Evolutionary conservation across 2,329 filamentous ascomycete species (phyloP), one percentile per base, ranked within the genome.

Genomic region (Colletotrichum spinosum): DNA sequence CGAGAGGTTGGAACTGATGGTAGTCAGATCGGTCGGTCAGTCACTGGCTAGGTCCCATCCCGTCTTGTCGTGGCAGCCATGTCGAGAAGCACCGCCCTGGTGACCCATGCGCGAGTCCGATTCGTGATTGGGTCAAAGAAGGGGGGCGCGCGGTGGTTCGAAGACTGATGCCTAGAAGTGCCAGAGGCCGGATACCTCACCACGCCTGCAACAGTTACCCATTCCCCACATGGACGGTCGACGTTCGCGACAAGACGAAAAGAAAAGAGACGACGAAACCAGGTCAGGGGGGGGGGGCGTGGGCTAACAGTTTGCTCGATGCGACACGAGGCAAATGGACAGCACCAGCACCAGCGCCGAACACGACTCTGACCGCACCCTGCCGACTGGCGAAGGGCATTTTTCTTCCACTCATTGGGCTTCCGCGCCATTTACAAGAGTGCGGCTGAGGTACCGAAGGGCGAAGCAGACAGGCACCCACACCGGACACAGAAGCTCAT

Each of bases 1-100:
- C 50, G 13, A 51, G 67, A 60, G 63, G 52, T 54, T 66, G 63
- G 63, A 58, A 66, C 52, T 66, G 63, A 66, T 44, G 37, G 17
- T 25, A 34, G 37, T 15, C 17, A 34, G 51, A 13, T 25, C 37
- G 37, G 37, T 13, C 15, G 6, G 17, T 25, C 25, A 25, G 25
- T 25, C 25, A 25, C 25, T 25, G 25, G 25, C 25, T 25, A 25
- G 25, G 25, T 25, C 25, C 25, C 25, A 5, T 25, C 25, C 25
- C 25, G 25, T 4, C 25, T 5, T 25, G 51, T 17, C 51, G 8
- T 33, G 55, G 35, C 35, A 25, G 25, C 25, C 25, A 25, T 25
- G 25, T 50, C 46, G 46, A 37, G 17, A 35, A 37, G 59, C 53
- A 52, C 58, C 60, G 46, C 63, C 60, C 37, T 37, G 13, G n/a